Base-by-base conservation (phyloP, 257 asterid species). In the Forsythia suspensa region DNA sequence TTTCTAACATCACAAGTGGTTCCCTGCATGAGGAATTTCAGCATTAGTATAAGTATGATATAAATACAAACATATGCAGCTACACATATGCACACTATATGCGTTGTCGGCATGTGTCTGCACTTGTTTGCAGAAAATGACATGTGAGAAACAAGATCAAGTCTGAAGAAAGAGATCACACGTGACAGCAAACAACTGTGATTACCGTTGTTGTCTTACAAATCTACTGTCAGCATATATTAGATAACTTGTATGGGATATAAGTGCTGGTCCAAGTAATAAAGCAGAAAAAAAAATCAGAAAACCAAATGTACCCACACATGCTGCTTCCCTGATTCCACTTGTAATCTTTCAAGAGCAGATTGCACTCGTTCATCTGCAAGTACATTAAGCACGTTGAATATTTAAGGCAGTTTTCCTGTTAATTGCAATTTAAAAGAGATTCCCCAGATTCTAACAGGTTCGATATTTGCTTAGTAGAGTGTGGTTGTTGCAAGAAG, bases 321-420 rank as follows among this genome's bases (percentile, higher is more conserved):
- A 93, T 95, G 96, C 86, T 90, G 98, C 98, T 91, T 93, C 92
- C 97, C 98, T 21, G 96, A 59, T 80, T 95, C 97, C 74, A 59
- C 72, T 83, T 85, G 84, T 83, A 95, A 86, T 80, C 86, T 87
- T 71, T 88, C 88, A 48, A 93, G 79, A 13, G 98, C 97, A 76
- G 93, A 85, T 82, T 86, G 82, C 72, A 93, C 97, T 72, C 92
- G 89, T 76, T 95, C 98, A 87, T 82, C 99, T 95, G 94, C 72
- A 72, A 76, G 65, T 73, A 66, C 76, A 79, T 63, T 48, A 69
- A 84, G 80, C 65, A 73, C 36, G 39, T 18, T 48, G 29, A 61
- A 65, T 70, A 69, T 66, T 71, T 74, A 66, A 76, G 51, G 34
- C 8, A 59, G 21, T 37, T 41, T n/a, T 37, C 9, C 41, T 11